Percentiles rank a stretch among this genome's conserved stretches.
Evolutionary conservation across 495 filamentous ascomycete species (phyloP).

Genomic region (Sporormia fimetaria): DNA sequence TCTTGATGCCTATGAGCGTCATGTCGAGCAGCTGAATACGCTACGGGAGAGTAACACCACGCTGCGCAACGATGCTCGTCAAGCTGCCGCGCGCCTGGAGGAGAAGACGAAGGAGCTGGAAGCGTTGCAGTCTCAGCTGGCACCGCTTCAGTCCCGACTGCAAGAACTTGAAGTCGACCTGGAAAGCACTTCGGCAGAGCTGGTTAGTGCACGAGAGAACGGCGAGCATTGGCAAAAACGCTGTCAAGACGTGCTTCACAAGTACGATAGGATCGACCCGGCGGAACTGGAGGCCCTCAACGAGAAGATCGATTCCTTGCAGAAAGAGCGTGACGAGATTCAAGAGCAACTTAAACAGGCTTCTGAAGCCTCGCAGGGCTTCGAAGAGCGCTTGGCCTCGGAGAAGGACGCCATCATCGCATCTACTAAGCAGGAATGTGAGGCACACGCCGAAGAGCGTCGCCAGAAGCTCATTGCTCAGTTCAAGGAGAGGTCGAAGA

Average conservation of each 20-base stretch:
- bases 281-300: slow-evolving; percentile 81
- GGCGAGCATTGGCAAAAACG: slow-evolving; percentile 87
- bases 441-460: no score
- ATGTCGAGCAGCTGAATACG: slow-evolving; percentile 84
- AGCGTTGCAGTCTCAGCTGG: slow-evolving; percentile 60
- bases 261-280: slow-evolving; percentile 90
- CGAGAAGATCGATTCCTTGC: slow-evolving; percentile 49
- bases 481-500: slow-evolving; percentile 48
- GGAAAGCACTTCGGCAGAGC: slow-evolving; percentile 70
- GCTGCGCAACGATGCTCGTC: slow-evolving; percentile 70
- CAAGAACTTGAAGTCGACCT: slow-evolving; percentile 68
- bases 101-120: slow-evolving; percentile 65
- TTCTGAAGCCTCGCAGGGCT: no score
- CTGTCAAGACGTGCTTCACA: slow-evolving; percentile 85
- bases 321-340: slow-evolving; percentile 61
- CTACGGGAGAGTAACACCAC: slow-evolving; percentile 88
- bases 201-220: slow-evolving; percentile 73
- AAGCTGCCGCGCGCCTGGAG: slow-evolving; percentile 58
- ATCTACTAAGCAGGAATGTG: slow-evolving; percentile 26
- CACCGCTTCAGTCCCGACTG: slow-evolving; percentile 69
- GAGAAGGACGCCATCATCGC: slow-evolving; percentile 37
- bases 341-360: slow-evolving; percentile 44
- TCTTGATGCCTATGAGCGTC: slow-evolving; percentile 83
- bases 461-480: slow-evolving; percentile 45
- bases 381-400: slow-evolving; percentile 41